phyloP scores from a whole-genome alignment of 1,284 basidiomycete genomes.

The Irpex lacteus region DNA sequence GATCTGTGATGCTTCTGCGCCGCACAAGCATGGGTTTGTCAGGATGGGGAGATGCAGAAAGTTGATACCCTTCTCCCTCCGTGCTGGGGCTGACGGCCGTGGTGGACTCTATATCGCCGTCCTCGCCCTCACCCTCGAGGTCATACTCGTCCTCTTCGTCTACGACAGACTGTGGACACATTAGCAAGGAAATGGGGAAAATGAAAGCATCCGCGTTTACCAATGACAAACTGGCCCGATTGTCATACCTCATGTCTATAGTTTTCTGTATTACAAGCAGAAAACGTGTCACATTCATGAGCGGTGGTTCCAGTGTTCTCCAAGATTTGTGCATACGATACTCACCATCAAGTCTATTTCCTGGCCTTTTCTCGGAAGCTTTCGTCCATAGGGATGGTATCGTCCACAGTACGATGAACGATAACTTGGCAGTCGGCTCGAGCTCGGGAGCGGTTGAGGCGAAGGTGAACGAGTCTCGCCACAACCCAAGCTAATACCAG shows the following conservation, averaged over 20 bases:
- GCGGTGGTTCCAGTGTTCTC: background rate
- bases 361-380: background rate
- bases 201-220: background rate
- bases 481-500: background rate
- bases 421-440: conserved; percentile 8
- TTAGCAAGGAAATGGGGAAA: background rate
- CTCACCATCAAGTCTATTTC: conserved; percentile 10
- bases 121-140: no score
- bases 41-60: no score
- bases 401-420: conserved; percentile 9
- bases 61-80: no score
- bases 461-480: background rate
- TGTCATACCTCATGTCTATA: conserved; percentile 6
- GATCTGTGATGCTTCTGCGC: no score
- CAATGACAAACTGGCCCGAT: conserved; percentile 1
- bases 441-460: background rate
- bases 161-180: background rate
- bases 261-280: conserved; percentile 4
- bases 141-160: no score
- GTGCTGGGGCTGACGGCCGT: no score
- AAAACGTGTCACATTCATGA: background rate
- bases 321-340: background rate
- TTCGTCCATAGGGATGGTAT: conserved; percentile 11
- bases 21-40: no score
- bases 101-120: no score